These are phyloP conservation scores for Rutstroemia sp. DNA, from an alignment of 2,329 filamentous ascomycete genomes.

Conservation along the genomic window DNA sequence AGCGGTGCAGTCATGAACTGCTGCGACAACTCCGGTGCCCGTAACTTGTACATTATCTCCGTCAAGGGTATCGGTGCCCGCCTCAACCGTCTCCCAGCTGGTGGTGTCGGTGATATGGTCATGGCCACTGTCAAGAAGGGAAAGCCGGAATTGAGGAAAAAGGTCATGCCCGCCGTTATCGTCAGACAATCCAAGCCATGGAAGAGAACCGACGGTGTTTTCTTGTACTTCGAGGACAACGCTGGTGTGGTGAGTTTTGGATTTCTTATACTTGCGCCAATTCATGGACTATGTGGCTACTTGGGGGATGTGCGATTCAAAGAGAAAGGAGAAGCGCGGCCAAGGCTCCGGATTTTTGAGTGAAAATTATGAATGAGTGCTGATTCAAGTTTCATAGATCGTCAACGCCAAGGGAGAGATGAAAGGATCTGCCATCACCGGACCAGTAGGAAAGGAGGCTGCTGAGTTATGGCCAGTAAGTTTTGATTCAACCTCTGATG, in stretches of 20 bases:
- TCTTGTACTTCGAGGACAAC: constrained; percentile 99
- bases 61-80: constrained; percentile 98
- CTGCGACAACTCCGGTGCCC: constrained; percentile 97
- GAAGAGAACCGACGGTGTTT: constrained; percentile 97
- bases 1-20: constrained; percentile 99
- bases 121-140: constrained; percentile 99
- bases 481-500: constrained; percentile 21
- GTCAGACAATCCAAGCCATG: constrained; percentile 99
- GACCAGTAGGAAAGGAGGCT: constrained; percentile 98
- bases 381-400: constrained; percentile 54
- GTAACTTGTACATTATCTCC: constrained; percentile 99
- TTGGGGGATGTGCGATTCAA: neutral
- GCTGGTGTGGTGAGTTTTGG: constrained; percentile 80
- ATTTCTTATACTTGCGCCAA: constrained; percentile 7
- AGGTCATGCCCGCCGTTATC: constrained; percentile 99
- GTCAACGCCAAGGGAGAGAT: constrained; percentile 99
- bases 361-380: constrained; percentile 17
- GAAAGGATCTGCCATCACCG: constrained; percentile 99
- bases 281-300: neutral
- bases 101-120: constrained; percentile 99
- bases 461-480: constrained; percentile 98
- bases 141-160: constrained; percentile 99
- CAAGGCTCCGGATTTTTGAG: neutral
- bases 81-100: constrained; percentile 93
- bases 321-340: neutral